Percentiles rank a stretch among this genome's conserved stretches.
Conservation (phyloP, 176 grass and related monocot species). For the Luzula sylvatica region DNA sequence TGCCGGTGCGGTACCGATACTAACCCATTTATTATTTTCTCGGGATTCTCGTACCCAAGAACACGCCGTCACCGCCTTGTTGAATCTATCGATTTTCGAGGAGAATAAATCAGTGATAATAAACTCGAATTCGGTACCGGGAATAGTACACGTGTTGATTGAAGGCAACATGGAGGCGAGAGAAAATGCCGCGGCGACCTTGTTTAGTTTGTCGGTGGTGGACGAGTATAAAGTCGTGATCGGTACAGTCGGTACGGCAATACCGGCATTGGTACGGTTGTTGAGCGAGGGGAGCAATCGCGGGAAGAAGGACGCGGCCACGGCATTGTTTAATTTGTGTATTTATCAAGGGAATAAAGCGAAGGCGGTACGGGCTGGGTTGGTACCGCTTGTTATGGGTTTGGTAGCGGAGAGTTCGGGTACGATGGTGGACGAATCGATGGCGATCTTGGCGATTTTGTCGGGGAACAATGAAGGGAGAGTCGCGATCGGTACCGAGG, state of each 20-base stretch:
- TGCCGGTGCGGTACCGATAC: slow-evolving; percentile 71
- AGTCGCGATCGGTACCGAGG: slow-evolving; percentile 47
- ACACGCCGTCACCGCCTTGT: slow-evolving; percentile 80
- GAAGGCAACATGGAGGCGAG: slow-evolving; percentile 88
- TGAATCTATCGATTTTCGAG: slow-evolving; percentile 86
- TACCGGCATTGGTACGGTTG: slow-evolving; percentile 69
- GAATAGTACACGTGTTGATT: slow-evolving; percentile 77
- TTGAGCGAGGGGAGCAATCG: slow-evolving; percentile 71
- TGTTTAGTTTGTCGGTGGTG: slow-evolving; percentile 88
- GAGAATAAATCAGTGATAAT: slow-evolving; percentile 83
- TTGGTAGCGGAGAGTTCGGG: slow-evolving; percentile 50
- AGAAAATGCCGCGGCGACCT: slow-evolving; percentile 85
- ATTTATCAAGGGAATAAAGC: slow-evolving; percentile 95
- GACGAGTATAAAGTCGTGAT: slow-evolving; percentile 83
- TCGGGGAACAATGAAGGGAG: slow-evolving; percentile 80
- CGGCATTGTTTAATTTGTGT: slow-evolving; percentile 89
- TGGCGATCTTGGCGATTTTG: slow-evolving; percentile 84
- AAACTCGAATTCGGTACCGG: slow-evolving; percentile 44
- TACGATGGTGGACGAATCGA: slow-evolving; percentile 57
- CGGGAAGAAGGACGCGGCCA: slow-evolving; percentile 90
- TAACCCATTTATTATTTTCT: slow-evolving; percentile 46
- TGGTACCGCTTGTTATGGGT: slow-evolving; percentile 77
- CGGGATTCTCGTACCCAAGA: slow-evolving; percentile 62
- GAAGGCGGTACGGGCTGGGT: slow-evolving; percentile 60
- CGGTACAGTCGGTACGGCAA: slow-evolving; percentile 51